These are phyloP conservation scores for Avena sativa DNA, from an alignment of 176 grass and related monocot species.

Conservation along the genomic window DNA sequence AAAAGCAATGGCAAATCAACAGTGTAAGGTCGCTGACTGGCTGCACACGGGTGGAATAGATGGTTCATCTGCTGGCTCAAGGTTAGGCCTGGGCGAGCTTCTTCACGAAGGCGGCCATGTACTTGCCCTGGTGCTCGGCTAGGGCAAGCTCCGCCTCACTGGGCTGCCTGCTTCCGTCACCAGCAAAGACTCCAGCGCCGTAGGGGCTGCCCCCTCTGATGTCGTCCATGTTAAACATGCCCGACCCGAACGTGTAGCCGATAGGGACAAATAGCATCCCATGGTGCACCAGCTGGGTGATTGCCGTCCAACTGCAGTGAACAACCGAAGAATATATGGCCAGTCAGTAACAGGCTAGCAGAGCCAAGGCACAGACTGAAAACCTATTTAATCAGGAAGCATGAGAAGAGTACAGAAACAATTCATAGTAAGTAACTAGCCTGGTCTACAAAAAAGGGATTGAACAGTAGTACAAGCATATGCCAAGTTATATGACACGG, in stretches of 20 bases:
- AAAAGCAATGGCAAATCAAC: slow-evolving; percentile 40
- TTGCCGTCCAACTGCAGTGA: slow-evolving; percentile 76
- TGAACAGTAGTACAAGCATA: background rate
- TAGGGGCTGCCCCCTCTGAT: slow-evolving; percentile 88
- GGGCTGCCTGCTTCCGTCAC: slow-evolving; percentile 74
- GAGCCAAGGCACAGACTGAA: slow-evolving; percentile 2
- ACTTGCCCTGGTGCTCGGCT: slow-evolving; percentile 88
- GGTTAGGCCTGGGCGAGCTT: slow-evolving; percentile 53
- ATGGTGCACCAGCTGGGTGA: slow-evolving; percentile 86
- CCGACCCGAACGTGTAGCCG: slow-evolving; percentile 80
- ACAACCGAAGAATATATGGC: slow-evolving; percentile 26
- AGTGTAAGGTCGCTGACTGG: slow-evolving; percentile 25
- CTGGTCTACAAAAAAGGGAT: background rate
- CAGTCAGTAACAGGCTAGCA: background rate
- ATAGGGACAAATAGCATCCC: slow-evolving; percentile 90
- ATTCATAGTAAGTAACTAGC: background rate
- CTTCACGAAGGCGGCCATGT: slow-evolving; percentile 84
- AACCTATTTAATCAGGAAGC: slow-evolving; percentile 19
- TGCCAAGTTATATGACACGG: background rate
- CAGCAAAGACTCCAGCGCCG: slow-evolving; percentile 81
- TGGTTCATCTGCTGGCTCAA: slow-evolving; percentile 6
- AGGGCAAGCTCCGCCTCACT: slow-evolving; percentile 72
- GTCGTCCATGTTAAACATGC: slow-evolving; percentile 82
- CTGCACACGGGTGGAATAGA: slow-evolving; percentile 36
- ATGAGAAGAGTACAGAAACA: background rate